Evolutionary conservation across 2,329 filamentous ascomycete genomes (phyloP), one percentile per base, ranked within the genome.

Genomic region (Proliferodiscus dingleyae): DNA sequence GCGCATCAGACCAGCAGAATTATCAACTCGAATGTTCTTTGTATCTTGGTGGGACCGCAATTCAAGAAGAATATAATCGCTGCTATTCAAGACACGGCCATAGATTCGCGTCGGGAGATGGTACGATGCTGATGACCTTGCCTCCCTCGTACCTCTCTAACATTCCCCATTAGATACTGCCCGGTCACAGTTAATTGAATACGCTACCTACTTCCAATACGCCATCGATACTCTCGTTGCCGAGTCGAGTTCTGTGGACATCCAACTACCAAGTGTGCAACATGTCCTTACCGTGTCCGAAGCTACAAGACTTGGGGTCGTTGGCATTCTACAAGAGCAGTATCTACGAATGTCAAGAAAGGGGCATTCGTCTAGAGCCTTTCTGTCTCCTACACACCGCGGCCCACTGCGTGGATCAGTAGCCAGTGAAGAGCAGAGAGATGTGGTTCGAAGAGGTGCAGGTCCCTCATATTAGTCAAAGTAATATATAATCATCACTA

Each of bases 31-130:
- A 44, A 11, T 23, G 16, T n/a, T 50, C 48, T 11, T 28, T 50
- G 18, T 41, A 23, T 7, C 33, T 16, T 18, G 48, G 48, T 4
- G 41, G 33, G 8, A 33, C 40, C 3, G 43, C 33, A 5, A 38
- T 47, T 2, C 44, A 50, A 24, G n/a, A 38, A 6, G 48, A 50
- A 47, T 50, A 47, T 37, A 45, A 50, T 8, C 11, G 19, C 11
- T 24, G 39, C 23, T 40, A 37, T 11, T 21, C 44, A n/a, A 41
- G 41, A 26, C 30, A 47, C 19, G 48, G 48, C 9, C 32, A 16
- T n/a, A 21, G 37, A 7, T 47, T 47, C 29, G 34, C 44, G 15
- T 42, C 37, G 11, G 44, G 45, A 5, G 48, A 50, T 26, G 37
- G 48, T 47, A 37, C n/a, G n/a, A n/a, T n/a, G n/a, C n/a, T n/a